Base-by-base conservation (phyloP, 2,329 filamentous ascomycete species). In the Diaporthe velutina region DNA sequence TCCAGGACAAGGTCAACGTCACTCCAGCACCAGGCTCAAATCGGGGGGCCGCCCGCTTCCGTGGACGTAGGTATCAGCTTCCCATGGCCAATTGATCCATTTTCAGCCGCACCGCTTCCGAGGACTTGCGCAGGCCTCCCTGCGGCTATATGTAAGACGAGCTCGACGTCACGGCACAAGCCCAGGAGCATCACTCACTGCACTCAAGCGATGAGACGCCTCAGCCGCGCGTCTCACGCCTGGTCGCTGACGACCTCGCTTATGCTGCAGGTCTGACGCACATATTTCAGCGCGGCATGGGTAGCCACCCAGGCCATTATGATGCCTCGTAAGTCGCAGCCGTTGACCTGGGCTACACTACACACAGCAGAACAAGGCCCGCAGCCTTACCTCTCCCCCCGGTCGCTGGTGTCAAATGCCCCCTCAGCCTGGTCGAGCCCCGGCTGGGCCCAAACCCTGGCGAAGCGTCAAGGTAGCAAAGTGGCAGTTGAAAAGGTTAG, bases 201-300 rank as follows among this genome's bases (percentile, higher is more conserved):
- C 13, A 33, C 25, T 64, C 25, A 30, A 12, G 60, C 40, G 28
- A 66, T 33, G 61, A 67, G 64, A 67, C 64, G 64, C 64, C 52
- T 45, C 64, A 67, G 64, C 64, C 64, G 64, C 64, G 64, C 64
- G 64, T 67, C 48, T 52, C 64, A 48, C 64, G n/a, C 64, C 60
- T 30, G 17, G n/a, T 17, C 3, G 64, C 64, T 67, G 64, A 52
- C 64, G 64, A 52, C 64, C 64, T 67, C 64, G 64, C 45, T 67
- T 67, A 52, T 52, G 61, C 61, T 48, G 61, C 30, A 50, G n/a
- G 61, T 67, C 61, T 50, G 61, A 67, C 61, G 42, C 42, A 35
- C 61, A 50, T 28, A n/a, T 50, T 50, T 52, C 42, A 67, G 64
- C 45, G 45, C 64, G 13, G 64, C 64, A 52, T 25, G 64, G 64